Evolutionary conservation across 1,284 basidiomycete species (phyloP).

Genomic region (Boletus subluridellus): DNA sequence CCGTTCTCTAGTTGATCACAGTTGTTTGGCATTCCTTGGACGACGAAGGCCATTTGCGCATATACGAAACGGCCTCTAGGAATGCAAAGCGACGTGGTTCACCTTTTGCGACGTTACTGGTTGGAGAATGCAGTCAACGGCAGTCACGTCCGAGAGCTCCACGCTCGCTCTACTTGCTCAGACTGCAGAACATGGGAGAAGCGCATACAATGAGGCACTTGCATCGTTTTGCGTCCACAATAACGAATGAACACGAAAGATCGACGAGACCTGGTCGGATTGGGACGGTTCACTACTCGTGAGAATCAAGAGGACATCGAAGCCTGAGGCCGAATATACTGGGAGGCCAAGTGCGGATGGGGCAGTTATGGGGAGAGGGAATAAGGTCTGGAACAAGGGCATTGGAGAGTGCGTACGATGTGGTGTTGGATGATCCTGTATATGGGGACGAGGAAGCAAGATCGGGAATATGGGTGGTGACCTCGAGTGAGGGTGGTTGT

Average conservation of each 20-base stretch:
- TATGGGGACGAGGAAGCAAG: neutral
- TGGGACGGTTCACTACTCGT: too few species aligned
- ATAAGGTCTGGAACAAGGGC: constrained; percentile 1
- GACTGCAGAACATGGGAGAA: too few species aligned
- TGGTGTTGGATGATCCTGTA: neutral
- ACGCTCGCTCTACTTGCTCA: too few species aligned
- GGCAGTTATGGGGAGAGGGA: neutral
- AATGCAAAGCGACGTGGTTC: constrained; percentile 66
- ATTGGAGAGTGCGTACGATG: constrained; percentile 10
- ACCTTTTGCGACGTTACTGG: constrained; percentile 61
- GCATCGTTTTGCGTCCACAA: too few species aligned
- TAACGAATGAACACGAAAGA: too few species aligned
- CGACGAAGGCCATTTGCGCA: constrained; percentile 63
- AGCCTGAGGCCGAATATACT: too few species aligned
- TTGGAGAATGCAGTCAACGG: constrained; percentile 80
- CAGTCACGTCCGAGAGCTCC: constrained; percentile 57
- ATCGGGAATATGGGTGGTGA: constrained; percentile 1
- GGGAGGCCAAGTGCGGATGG: too few species aligned
- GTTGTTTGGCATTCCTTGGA: constrained; percentile 87
- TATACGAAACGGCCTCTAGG: constrained; percentile 62
- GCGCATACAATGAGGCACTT: too few species aligned
- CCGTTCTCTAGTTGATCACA: constrained; percentile 86
- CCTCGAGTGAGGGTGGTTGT: neutral
- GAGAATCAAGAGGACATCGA: too few species aligned
- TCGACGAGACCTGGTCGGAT: too few species aligned